These are phyloP conservation scores for Salix koriyanagi DNA, from an alignment of 345 rosid species.

Conservation along the genomic window DNA sequence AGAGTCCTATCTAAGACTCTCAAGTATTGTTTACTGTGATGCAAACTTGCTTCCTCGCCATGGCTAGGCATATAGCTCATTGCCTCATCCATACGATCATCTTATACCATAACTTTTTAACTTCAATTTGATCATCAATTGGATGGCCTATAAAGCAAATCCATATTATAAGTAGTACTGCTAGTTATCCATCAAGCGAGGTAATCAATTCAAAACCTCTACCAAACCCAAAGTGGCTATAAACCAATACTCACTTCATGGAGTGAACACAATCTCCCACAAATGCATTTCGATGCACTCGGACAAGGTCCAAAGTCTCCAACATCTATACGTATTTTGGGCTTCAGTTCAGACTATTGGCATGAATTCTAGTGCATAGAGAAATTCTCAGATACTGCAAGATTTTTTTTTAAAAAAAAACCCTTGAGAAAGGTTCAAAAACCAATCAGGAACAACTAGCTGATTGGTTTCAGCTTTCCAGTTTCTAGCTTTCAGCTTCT, in stretches of 20 bases:
- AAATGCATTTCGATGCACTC: background rate
- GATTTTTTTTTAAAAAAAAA: background rate
- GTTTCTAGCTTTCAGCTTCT: constrained; percentile 4
- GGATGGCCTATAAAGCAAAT: background rate
- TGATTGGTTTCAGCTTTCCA: too few species aligned
- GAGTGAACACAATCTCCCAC: background rate
- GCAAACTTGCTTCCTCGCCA: background rate
- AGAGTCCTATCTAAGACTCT: background rate
- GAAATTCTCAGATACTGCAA: background rate
- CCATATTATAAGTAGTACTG: background rate
- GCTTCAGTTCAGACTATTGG: background rate
- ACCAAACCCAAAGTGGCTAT: background rate
- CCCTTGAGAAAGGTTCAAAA: background rate
- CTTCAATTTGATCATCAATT: background rate
- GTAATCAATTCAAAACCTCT: background rate
- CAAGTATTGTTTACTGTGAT: background rate
- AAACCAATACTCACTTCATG: background rate
- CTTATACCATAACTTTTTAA: too few species aligned
- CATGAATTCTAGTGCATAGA: background rate
- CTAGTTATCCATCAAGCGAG: background rate
- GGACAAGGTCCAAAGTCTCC: background rate
- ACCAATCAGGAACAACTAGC: background rate
- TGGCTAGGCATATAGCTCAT: background rate
- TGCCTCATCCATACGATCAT: background rate
- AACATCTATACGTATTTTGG: background rate